phyloP scores from a whole-genome alignment of 768 basidiomycete species.

The Plicaturopsis crispa region DNA sequence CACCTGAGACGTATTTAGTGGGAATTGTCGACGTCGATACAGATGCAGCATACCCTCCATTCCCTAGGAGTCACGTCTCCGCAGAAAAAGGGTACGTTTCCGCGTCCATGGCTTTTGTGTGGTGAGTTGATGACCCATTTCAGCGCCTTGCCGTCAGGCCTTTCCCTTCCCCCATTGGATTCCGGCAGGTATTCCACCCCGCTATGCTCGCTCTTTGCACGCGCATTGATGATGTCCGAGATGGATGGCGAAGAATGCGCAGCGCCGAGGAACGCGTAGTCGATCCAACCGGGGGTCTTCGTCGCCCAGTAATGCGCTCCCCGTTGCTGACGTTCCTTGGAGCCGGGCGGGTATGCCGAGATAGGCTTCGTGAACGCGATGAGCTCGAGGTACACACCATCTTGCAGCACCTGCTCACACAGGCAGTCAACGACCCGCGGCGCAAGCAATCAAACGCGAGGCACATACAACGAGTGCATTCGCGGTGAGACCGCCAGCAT shows the following conservation, averaged over 20 bases:
- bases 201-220: conserved; percentile 31
- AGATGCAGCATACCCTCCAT: conserved; percentile 39
- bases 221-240: conserved; percentile 46
- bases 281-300: conserved; percentile 57
- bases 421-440: background rate
- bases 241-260: conserved; percentile 24
- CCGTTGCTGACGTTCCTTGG: conserved; percentile 35
- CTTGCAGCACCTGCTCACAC: conserved; percentile 36
- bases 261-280: conserved; percentile 56
- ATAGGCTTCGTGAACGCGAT: conserved; percentile 55
- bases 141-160: conserved; percentile 46
- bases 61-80: conserved; percentile 60
- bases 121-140: conserved; percentile 52
- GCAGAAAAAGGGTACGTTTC: conserved; percentile 62
- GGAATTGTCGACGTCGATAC: background rate
- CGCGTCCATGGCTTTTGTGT: conserved; percentile 14
- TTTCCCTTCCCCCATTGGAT: conserved; percentile 43
- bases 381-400: conserved; percentile 62
- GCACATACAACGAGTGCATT: conserved; percentile 55
- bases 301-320: conserved; percentile 45
- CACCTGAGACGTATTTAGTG: conserved; percentile 27
- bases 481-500: conserved; percentile 52
- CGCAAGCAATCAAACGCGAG: background rate
- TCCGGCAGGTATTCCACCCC: conserved; percentile 37
- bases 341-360: conserved; percentile 43